These are phyloP conservation scores for Apiospora phragmitis DNA, from an alignment of 2,329 filamentous ascomycete genomes.

Conservation along the genomic window DNA sequence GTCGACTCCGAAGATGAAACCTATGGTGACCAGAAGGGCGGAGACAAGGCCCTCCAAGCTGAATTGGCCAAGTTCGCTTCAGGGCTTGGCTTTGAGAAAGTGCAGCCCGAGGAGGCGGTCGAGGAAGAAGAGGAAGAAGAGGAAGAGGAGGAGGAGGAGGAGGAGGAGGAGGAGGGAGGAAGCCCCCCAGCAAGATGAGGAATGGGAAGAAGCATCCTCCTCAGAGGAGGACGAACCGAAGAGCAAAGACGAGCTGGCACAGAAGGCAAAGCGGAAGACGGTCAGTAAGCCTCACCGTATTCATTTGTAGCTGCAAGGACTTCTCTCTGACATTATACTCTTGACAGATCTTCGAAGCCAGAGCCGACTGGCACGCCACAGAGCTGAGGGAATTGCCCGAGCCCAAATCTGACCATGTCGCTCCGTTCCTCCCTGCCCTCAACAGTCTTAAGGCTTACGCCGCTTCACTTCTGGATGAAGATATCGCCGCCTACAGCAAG, in stretches of 20 bases:
- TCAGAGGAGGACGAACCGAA: constrained; percentile 35
- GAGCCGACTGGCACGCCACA: constrained; percentile 57
- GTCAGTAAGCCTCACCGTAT: constrained; percentile 40
- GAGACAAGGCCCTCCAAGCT: constrained; percentile 52
- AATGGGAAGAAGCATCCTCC: constrained; percentile 33
- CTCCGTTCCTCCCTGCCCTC: constrained; percentile 44
- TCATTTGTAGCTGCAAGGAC: neutral
- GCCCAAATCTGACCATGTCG: constrained; percentile 46
- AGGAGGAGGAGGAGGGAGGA: constrained; percentile 31
- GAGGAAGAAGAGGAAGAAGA: constrained; percentile 39
- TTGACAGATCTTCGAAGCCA: constrained; percentile 55
- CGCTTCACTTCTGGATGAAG: constrained; percentile 71
- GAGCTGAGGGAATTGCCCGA: constrained; percentile 44
- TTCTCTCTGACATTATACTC: neutral
- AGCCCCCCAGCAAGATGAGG: constrained; percentile 34
- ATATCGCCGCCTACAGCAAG: constrained; percentile 73
- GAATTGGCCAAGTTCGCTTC: constrained; percentile 55
- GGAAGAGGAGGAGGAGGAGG: constrained; percentile 33
- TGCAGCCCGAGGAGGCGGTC: constrained; percentile 39
- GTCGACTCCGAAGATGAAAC: constrained; percentile 52
- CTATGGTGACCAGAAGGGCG: constrained; percentile 29
- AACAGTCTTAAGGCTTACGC: constrained; percentile 68
- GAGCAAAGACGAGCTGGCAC: constrained; percentile 32
- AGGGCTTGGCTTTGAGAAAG: constrained; percentile 48
- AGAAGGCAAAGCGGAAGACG: constrained; percentile 38